A percentile compares a stretch with the other conserved stretches of the same genome.
Evolutionary conservation across 371 early-diverging fungal species (phyloP).

Genomic region (Dipsacomyces acuminosporus): DNA sequence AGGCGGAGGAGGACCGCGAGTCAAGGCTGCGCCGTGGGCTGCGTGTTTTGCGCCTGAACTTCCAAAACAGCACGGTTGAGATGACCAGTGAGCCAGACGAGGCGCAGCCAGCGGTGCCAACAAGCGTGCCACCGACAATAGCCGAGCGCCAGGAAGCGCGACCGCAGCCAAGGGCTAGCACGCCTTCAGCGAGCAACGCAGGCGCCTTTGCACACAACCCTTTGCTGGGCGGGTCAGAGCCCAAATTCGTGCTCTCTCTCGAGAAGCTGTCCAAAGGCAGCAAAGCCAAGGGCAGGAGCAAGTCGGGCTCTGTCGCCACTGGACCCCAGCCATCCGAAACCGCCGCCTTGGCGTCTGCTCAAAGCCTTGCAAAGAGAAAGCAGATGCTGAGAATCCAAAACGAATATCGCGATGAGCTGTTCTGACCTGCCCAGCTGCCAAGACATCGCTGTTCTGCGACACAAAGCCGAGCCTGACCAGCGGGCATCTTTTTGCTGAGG

Average conservation of each 20-base stretch:
- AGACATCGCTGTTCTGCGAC: no score
- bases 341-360: background rate
- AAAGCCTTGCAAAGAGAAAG: background rate
- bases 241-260: conserved; percentile 18
- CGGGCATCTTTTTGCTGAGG: no score
- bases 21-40: conserved; percentile 30
- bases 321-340: background rate
- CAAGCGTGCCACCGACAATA: no score
- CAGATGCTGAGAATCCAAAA: conserved; percentile 17
- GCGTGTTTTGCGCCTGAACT: conserved; percentile 39
- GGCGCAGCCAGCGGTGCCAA: background rate
- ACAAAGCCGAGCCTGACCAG: no score
- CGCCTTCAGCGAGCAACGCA: background rate
- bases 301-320: no score
- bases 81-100: background rate
- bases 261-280: background rate
- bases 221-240: conserved; percentile 11
- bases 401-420: conserved; percentile 4
- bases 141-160: no score
- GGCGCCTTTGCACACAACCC: conserved; percentile 35
- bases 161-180: background rate
- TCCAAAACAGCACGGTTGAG: conserved; percentile 14
- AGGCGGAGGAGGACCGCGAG: conserved; percentile 30
- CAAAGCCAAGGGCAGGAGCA: background rate
- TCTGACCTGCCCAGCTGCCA: no score